Conservation (phyloP, 1,284 basidiomycete species). For the Entoloma clypeatum region DNA sequence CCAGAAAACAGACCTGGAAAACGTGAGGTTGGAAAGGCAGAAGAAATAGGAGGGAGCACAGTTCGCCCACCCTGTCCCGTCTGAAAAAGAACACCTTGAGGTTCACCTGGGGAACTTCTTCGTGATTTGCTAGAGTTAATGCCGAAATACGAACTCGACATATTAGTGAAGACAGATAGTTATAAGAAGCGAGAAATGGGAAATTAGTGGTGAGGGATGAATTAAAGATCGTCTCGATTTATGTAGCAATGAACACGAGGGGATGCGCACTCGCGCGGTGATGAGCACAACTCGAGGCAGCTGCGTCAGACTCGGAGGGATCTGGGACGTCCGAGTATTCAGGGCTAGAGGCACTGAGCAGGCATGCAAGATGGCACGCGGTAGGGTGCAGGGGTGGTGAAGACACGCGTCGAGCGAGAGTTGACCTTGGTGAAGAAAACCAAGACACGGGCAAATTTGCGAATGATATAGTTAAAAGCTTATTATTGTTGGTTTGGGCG, state of each 20-base stretch:
- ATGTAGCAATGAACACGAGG: conserved; percentile 44
- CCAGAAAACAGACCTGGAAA: conserved; percentile 77
- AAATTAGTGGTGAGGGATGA: conserved; percentile 50
- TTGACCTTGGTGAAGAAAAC: conserved; percentile 17
- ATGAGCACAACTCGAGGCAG: conserved; percentile 21
- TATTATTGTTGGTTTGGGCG: conserved; percentile 32
- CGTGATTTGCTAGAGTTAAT: conserved; percentile 49
- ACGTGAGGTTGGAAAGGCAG: conserved; percentile 79
- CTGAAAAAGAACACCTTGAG: conserved; percentile 63
- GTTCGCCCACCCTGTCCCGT: conserved; percentile 82
- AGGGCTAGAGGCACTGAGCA: conserved; percentile 42
- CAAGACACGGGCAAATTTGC: conserved; percentile 19
- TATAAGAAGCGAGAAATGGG: conserved; percentile 43
- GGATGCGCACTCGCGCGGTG: conserved; percentile 13
- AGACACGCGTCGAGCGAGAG: conserved; percentile 25
- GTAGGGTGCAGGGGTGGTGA: conserved; percentile 39
- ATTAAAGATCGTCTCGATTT: conserved; percentile 41
- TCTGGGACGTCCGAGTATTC: conserved; percentile 26
- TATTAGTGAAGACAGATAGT: conserved; percentile 50
- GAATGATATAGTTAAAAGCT: conserved; percentile 27
- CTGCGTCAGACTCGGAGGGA: conserved; percentile 27
- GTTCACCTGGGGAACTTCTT: conserved; percentile 58
- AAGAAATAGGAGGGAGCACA: conserved; percentile 79
- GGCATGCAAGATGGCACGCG: conserved; percentile 48
- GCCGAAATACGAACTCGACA: conserved; percentile 59